Evolutionary conservation across 108 stramenopile genomes (phyloP), one percentile per base, ranked within the genome.

Genomic region (Fistulifera solaris): DNA sequence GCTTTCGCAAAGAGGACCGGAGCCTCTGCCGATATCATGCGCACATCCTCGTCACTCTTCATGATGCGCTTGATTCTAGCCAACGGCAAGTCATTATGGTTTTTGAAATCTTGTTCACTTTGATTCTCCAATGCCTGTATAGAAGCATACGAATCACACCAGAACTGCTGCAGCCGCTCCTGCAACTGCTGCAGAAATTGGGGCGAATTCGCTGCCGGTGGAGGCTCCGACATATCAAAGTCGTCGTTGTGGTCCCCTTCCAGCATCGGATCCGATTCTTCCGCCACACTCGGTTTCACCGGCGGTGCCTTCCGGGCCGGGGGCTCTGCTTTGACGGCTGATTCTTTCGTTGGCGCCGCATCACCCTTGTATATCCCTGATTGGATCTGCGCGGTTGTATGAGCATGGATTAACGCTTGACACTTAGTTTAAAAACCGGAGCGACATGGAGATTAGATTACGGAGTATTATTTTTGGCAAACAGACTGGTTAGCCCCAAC

Each of bases 61-160:
- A 99, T 99, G 59, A 99, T 99, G 27, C 98, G 82, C 71, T 99
- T 99, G 77, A 99, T 99, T 10, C 98, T 77, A 1, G 96, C 96
- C 58, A 99, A 64, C 0, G 94, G 94, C 48, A 95, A 71, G 58
- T 93, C 90, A 61, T 93, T 93, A 71, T 93, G 90, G 22, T 74
- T 88, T 56, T 93, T 93, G 61, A 93, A 93, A 58, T 88, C 86
- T 58, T 93, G 81, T 63, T 93, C 90, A 1, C 82, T 84, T 58
- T 78, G 74, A 7, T 73, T 61, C 24, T 46, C 57, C 63, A 83
- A 70, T 50, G 74, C 54, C 17, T 72, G 59, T 2, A 78, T 73
- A 15, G 47, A 40, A 1, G 51, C 27, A 21, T 83, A 54, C 54
- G 85, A 81, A 10, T 72, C 74, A 16, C 67, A 72, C 90, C 90